These are phyloP conservation scores for Cladorrhinum sp. DNA, from an alignment of 2,329 filamentous ascomycete species.

Conservation along the genomic window DNA sequence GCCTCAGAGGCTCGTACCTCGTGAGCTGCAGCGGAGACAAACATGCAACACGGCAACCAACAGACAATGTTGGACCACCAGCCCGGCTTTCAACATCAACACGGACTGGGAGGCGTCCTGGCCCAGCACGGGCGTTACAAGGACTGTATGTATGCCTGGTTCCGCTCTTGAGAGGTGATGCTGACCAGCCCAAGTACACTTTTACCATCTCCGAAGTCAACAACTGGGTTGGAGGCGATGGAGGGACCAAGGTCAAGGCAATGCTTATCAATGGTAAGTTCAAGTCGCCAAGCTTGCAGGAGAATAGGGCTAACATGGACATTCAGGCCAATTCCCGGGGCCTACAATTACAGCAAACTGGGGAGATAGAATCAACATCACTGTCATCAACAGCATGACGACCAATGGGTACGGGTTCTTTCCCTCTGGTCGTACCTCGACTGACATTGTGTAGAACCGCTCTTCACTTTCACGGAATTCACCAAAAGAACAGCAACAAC, in stretches of 20 bases:
- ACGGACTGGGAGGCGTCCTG: constrained; percentile 25
- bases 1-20: neutral
- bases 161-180: neutral
- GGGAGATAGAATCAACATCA: constrained; percentile 49
- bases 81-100: constrained; percentile 25
- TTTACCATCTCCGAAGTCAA: constrained; percentile 25
- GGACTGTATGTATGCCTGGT: constrained; percentile 14
- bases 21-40: constrained; percentile 15
- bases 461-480: constrained; percentile 44
- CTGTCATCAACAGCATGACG: constrained; percentile 58
- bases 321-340: constrained; percentile 34
- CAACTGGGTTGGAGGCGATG: constrained; percentile 25
- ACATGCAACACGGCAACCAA: constrained; percentile 26
- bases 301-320: neutral
- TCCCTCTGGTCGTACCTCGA: neutral
- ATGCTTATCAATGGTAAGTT: constrained; percentile 28
- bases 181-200: constrained; percentile 20
- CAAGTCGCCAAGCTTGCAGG: neutral
- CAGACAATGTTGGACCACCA: constrained; percentile 26
- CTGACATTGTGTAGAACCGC: constrained; percentile 30
- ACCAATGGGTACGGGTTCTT: constrained; percentile 27
- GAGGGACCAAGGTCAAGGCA: constrained; percentile 22
- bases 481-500: constrained; percentile 39
- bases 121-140: constrained; percentile 23
- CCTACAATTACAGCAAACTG: constrained; percentile 48